Base-by-base conservation (phyloP, 2,329 filamentous ascomycete genomes). In the Pseudogymnoascus sp. region DNA sequence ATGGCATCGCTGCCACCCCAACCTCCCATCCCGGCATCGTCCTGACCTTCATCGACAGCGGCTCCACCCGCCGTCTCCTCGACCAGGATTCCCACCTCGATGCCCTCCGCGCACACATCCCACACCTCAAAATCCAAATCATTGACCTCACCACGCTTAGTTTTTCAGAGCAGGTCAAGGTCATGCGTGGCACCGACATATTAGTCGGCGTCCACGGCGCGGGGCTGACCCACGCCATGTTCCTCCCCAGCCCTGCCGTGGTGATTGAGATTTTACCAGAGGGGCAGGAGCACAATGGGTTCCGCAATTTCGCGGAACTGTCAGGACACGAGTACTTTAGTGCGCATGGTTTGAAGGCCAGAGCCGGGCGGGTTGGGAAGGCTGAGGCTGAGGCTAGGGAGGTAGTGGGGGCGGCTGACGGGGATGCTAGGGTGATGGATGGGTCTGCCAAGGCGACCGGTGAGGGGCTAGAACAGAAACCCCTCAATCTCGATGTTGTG, bases 191-290 rank as follows among this genome's bases (percentile, higher is more conserved):
- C 1, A 66, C 66, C 2, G 66, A 70, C 52, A 60, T 70, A 1
- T 59, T 68, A 4, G 63, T 67, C 23, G 67, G 66, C 1, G 64
- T 68, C 35, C 66, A 66, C 30, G 68, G 67, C 9, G 68, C 67
- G 1, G 67, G 63, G 5, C 61, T 70, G 45, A 65, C 66, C 5
- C 66, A 70, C 55, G 21, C 13, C 3, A 70, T 78, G 63, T 78
- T 77, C 60, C 67, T 77, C 62, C 70, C 64, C 0, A 65, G 68
- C 28, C 65, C 66, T 3, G 67, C 67, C 1, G 71, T 70, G 13
- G 64, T 78, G 6, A 72, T 77, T 5, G 75, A 79, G 67, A 76
- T 78, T 26, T 64, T 73, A 30, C 76, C 76, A 3, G 61, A 64
- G 2, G 67, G 67, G 5, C 61, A 75, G 15, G 63, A 67, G 18